Evolutionary conservation across 768 basidiomycete species (phyloP), one percentile per base, ranked within the genome.

Genomic region (Suillus ampliporus): DNA sequence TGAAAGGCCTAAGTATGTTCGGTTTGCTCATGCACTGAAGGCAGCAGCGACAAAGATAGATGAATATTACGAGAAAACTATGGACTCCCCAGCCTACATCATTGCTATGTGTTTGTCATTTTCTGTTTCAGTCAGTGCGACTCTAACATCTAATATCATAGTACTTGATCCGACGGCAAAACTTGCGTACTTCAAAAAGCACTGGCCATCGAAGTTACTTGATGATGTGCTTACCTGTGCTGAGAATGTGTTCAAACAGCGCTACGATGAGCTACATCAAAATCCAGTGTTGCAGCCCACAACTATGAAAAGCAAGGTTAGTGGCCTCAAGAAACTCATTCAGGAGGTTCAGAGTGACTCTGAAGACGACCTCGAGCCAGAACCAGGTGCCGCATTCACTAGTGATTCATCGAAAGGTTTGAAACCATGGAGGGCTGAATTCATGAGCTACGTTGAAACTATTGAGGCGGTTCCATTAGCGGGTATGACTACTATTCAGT

Each of bases 31-130:
- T 51, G 73, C 73, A 5, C 63, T 79, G 14, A 46, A 69, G 10
- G 71, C 71, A 2, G 79, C 67, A 2, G 58, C 69, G n/a, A 50
- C 58, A 0, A 81, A 80, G 62, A 62, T 80, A 15, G 61, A 67
- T 26, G 69, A 76, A 34, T 78, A 80, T 58, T 78, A 80, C 63
- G 64, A 74, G 47, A 70, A 70, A 53, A 76, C 74, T 3, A 61
- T 58, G 4, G 72, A 77, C 14, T 71, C 72, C 3, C 67, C 72
- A 60, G 74, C 75, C 8, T 74, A 77, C 52, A 68, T 76, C 4
- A 61, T 78, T 35, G 65, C 73, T 1, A 76, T 80, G 69, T 62
- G 75, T 79, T 56, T 14, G 73, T 68, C 23, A 21, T 68, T 57
- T 38, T 37, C 47, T n/a, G n/a, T 41, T 47, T 47, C 44, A 14